phyloP scores from a whole-genome alignment of 768 basidiomycete genomes.

The Psilocybe sp. region DNA sequence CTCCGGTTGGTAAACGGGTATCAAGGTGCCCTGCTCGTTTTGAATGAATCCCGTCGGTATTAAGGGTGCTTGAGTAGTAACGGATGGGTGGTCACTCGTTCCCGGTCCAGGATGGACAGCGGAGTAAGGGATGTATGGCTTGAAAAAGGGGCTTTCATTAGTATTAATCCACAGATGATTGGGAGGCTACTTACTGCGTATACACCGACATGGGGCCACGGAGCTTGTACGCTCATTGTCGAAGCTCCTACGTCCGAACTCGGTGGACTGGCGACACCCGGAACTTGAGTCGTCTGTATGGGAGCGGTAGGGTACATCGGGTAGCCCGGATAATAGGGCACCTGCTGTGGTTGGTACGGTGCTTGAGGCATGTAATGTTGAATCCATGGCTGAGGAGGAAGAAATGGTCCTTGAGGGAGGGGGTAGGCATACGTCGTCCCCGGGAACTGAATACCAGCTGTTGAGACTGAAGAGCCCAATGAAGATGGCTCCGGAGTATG shows the following conservation, averaged over 20 bases:
- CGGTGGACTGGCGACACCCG: slow-evolving; percentile 28
- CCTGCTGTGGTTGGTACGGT: slow-evolving; percentile 51
- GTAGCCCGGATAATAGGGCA: slow-evolving; percentile 48
- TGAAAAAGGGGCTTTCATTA: neutral
- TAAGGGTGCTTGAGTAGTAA: slow-evolving; percentile 49
- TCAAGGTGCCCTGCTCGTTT: slow-evolving; percentile 68
- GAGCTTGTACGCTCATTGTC: slow-evolving; percentile 24
- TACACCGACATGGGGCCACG: slow-evolving; percentile 39
- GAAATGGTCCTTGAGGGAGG: slow-evolving; percentile 41
- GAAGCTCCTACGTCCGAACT: slow-evolving; percentile 37
- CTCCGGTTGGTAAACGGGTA: slow-evolving; percentile 69
- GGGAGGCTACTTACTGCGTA: slow-evolving; percentile 41
- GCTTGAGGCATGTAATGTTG: slow-evolving; percentile 48
- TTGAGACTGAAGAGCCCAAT: slow-evolving; percentile 25
- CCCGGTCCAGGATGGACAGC: slow-evolving; percentile 32
- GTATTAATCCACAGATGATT: slow-evolving; percentile 1
- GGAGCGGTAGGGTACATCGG: slow-evolving; percentile 39
- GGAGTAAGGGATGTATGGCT: slow-evolving; percentile 54
- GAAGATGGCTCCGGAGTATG: slow-evolving; percentile 37
- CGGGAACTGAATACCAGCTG: slow-evolving; percentile 16
- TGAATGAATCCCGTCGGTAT: slow-evolving; percentile 69
- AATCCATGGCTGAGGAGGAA: slow-evolving; percentile 49
- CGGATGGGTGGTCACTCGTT: slow-evolving; percentile 24
- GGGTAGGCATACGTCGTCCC: slow-evolving; percentile 31
- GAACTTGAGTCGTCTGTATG: slow-evolving; percentile 19